Base-by-base conservation (phyloP, 1,139 yeast species). In the Suhomyces wounanorum region DNA sequence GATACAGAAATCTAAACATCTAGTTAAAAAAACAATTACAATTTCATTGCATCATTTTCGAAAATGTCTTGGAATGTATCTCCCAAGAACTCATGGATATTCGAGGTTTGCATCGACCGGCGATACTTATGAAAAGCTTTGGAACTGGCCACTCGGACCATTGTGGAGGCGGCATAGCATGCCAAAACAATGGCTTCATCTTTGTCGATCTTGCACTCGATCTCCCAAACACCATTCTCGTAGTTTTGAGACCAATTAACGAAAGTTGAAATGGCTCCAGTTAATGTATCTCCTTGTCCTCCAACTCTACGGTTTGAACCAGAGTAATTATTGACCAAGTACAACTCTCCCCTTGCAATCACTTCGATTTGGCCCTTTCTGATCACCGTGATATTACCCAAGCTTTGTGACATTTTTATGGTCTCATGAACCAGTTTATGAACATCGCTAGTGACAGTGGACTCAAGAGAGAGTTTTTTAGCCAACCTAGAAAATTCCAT, bases 231-330 rank as follows among this genome's bases (percentile, higher is more conserved):
- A 3, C 69, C 65, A 14, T 73, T 59, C 52, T 78, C 76, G 59
- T 87, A 88, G 16, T 87, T 83, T 44, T 77, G 68, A 8, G 78
- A 68, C 63, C 88, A 77, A 45, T 67, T 68, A 23, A 73, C 59
- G 48, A 89, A 71, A 0, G 94, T 84, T 7, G 88, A 88, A 23
- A 87, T 69, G 17, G 86, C 72, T 0, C 96, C 96, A 1, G 89
- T 78, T 42, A 89, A 65, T 0, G 95, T 84, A 60, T 89, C 96
- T 11, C 96, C 96, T 67, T 89, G 96, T 0, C 96, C 96, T n/a
- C 95, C 92, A 9, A 85, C 90, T 26, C 96, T 74, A 59, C 86
- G 85, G 40, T 55, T 54, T 68, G 94, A 85, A 0, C 98, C 98
- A 17, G 66, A 59, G 21, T 73, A 63, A 8, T 70, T 72, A 52